Base-by-base conservation (phyloP, 169 alveolate genomes). In the Babesia ovata region DNA sequence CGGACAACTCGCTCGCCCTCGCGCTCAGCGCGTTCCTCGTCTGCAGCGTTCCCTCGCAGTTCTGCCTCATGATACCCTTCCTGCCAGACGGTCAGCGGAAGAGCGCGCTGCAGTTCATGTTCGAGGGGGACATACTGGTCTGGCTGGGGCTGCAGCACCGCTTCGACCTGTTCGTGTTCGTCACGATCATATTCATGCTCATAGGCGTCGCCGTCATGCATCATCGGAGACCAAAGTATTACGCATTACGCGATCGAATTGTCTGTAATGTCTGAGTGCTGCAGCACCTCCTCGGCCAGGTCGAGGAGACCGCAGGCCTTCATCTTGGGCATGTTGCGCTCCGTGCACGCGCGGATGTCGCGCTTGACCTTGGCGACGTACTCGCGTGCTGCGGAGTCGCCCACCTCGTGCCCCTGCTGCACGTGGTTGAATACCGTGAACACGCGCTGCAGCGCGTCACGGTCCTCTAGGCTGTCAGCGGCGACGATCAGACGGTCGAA, bases 11-110 rank as follows among this genome's bases (percentile, higher is more conserved):
- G 10, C 45, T 77, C 44, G 86, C 81, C 22, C 74, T 77, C 12
- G 81, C 86, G 48, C 46, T 77, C 28, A 70, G 77, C 58, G 66
- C 78, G n/a, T 77, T 77, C 57, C 61, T 66, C 49, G 44, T 77
- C 19, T 59, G 69, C 48, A 61, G 74, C 14, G 58, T 77, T 26
- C 86, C 86, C 21, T 77, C 86, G n/a, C 86, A 77, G 75, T 77
- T 77, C 69, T 49, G 74, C 54, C 79, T 77, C 42, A 66, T 67
- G 44, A 60, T 77, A 13, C 86, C 86, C n/a, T 77, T 77, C 53
- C 52, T 77, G 28, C 86, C 81, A 48, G 52, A 49, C 6, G 19
- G 57, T 12, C 61, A 57, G 61, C 56, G 70, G 24, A 28, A 16
- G 17, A 36, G 42, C 44, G 28, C 70, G 36, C 67, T 77, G n/a